Conservation (phyloP, 148 eudicot genomes). For the Persicaria tinctoria region DNA sequence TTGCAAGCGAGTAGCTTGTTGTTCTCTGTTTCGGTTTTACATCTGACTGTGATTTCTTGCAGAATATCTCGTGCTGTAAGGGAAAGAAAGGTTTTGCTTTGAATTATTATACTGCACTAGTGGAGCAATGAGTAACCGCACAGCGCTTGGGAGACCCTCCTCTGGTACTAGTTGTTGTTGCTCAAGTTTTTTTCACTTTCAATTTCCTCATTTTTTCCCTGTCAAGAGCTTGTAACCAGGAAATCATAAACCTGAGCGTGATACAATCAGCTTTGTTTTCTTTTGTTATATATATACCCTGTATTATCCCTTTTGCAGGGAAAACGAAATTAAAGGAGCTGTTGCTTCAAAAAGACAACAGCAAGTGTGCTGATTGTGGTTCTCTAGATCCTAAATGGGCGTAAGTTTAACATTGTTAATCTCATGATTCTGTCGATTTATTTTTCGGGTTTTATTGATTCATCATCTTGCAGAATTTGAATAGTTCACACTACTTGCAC, state of each 20-base stretch:
- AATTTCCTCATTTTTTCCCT: neutral
- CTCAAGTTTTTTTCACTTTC: neutral
- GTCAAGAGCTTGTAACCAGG: neutral
- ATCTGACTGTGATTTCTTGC: neutral
- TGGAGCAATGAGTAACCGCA: constrained; percentile 13
- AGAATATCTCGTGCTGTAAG: neutral
- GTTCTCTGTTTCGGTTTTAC: neutral
- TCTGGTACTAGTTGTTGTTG: constrained; percentile 3
- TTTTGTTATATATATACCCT: neutral
- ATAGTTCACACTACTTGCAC: neutral
- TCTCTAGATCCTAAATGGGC: constrained; percentile 28
- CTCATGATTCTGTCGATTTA: neutral
- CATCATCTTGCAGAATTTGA: neutral
- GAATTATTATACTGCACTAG: neutral
- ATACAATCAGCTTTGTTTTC: neutral
- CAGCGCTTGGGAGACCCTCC: constrained; percentile 11
- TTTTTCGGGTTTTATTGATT: neutral
- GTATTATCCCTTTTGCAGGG: neutral
- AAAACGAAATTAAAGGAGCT: constrained; percentile 58
- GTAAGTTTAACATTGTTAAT: neutral
- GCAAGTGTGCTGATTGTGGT: constrained; percentile 82
- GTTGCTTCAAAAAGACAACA: constrained; percentile 67
- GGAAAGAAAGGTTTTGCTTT: neutral
- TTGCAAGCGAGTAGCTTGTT: neutral
- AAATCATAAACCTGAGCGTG: neutral